phyloP scores from a whole-genome alignment of 306 rosid genomes.

The Spatholobus suberectus region DNA sequence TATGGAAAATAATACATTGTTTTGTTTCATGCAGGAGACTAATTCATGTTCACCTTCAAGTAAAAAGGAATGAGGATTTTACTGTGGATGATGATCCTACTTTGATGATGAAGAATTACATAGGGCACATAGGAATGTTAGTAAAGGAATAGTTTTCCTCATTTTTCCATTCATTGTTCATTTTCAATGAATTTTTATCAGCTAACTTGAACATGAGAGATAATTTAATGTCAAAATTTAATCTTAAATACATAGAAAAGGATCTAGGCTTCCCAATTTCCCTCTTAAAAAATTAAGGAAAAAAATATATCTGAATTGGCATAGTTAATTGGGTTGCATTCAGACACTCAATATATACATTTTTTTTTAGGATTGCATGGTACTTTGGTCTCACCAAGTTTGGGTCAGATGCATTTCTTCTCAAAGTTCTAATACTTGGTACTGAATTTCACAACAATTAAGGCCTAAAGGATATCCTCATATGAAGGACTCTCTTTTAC shows the following conservation, averaged over 20 bases:
- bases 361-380: neutral
- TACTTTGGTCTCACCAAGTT: neutral
- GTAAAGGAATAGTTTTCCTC: conserved; percentile 7
- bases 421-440: neutral
- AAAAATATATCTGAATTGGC: neutral
- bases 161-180: neutral
- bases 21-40: neutral
- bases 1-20: neutral
- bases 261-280: neutral
- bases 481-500: neutral
- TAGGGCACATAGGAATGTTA: neutral
- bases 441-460: neutral
- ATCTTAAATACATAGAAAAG: conserved; percentile 1
- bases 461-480: neutral
- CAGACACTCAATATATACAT: neutral
- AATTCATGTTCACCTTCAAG: neutral
- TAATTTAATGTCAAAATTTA: conserved; percentile 1
- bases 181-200: neutral
- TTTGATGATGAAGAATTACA: conserved; percentile 2
- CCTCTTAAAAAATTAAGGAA: neutral
- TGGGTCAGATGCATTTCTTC: too few relatives aligned
- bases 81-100: neutral
- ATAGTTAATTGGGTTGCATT: neutral
- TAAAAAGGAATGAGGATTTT: conserved; percentile 13
- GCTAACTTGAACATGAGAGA: conserved; percentile 7